Evolutionary conservation across 768 basidiomycete species (phyloP).

Genomic region (Naganishia friedmannii): DNA sequence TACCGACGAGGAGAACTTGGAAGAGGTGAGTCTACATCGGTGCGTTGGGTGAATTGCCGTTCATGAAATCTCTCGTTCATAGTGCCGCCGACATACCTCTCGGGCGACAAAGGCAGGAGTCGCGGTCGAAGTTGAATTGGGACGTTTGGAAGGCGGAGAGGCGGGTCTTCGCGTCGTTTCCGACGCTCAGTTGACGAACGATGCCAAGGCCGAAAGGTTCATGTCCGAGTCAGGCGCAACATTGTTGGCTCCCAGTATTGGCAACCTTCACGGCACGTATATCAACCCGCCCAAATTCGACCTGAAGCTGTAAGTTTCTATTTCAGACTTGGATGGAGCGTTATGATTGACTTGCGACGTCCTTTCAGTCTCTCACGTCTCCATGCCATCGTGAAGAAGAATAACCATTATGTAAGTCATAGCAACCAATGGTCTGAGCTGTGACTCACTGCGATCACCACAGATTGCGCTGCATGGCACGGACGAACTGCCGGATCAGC

Average conservation of each 20-base stretch:
- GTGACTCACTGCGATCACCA: neutral
- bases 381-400: slow-evolving; percentile 20
- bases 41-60: slow-evolving; percentile 33
- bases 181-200: slow-evolving; percentile 51
- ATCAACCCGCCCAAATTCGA: slow-evolving; percentile 47
- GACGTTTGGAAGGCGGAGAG: slow-evolving; percentile 51
- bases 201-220: slow-evolving; percentile 49
- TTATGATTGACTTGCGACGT: neutral
- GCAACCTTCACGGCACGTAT: slow-evolving; percentile 52
- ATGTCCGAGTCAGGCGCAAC: slow-evolving; percentile 51
- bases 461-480: slow-evolving; percentile 47
- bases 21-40: slow-evolving; percentile 29
- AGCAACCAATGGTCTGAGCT: neutral
- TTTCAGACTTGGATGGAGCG: neutral
- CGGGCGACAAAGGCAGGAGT: slow-evolving; percentile 49
- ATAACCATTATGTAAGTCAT: slow-evolving; percentile 23
- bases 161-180: slow-evolving; percentile 48
- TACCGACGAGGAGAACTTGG: slow-evolving; percentile 31
- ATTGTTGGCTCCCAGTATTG: slow-evolving; percentile 52
- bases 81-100: slow-evolving; percentile 46
- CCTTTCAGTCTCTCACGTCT: slow-evolving; percentile 1
- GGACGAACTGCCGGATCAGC: slow-evolving; percentile 50
- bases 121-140: slow-evolving; percentile 52
- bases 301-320: slow-evolving; percentile 39
- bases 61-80: slow-evolving; percentile 49